Percentiles rank a stretch among this genome's conserved stretches.
These are phyloP conservation scores for Clavispora asparagi DNA, from an alignment of 805 yeast species.

Conservation along the genomic window DNA sequence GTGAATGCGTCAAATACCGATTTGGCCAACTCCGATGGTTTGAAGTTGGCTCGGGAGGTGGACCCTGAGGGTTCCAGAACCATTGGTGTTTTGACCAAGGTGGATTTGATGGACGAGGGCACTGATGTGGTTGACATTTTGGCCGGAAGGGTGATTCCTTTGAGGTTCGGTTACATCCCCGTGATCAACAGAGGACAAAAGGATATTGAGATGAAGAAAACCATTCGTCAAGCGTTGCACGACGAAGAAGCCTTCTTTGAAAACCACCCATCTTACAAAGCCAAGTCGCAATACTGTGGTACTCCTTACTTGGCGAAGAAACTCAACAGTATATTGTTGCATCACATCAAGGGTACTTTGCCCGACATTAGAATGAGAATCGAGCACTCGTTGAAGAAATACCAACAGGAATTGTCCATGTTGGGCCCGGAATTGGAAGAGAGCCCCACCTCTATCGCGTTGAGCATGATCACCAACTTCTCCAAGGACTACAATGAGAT, in stretches of 20 bases:
- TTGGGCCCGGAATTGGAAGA: constrained; percentile 90
- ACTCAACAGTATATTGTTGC: constrained; percentile 79
- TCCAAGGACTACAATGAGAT: constrained; percentile 88
- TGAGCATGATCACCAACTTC: constrained; percentile 88
- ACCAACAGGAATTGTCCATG: constrained; percentile 64
- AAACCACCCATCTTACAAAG: constrained; percentile 82
- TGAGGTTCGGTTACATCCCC: constrained; percentile 93
- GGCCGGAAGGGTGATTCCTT: constrained; percentile 92
- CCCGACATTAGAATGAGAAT: constrained; percentile 93
- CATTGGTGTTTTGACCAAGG: constrained; percentile 93
- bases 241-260: constrained; percentile 82
- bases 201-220: constrained; percentile 84
- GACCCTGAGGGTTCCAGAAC: constrained; percentile 97
- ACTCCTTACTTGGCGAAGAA: constrained; percentile 96
- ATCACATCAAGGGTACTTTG: constrained; percentile 61
- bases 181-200: constrained; percentile 92
- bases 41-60: constrained; percentile 94
- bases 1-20: constrained; percentile 88
- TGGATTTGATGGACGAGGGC: constrained; percentile 96
- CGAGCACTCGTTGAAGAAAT: constrained; percentile 73
- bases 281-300: constrained; percentile 95
- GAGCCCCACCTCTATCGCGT: constrained; percentile 82
- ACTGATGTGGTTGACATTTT: constrained; percentile 94
- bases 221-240: constrained; percentile 79
- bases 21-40: constrained; percentile 93